Evolutionary conservation across 805 yeast species (phyloP), one percentile per base, ranked within the genome.

Genomic region (Ogataea henricii): DNA sequence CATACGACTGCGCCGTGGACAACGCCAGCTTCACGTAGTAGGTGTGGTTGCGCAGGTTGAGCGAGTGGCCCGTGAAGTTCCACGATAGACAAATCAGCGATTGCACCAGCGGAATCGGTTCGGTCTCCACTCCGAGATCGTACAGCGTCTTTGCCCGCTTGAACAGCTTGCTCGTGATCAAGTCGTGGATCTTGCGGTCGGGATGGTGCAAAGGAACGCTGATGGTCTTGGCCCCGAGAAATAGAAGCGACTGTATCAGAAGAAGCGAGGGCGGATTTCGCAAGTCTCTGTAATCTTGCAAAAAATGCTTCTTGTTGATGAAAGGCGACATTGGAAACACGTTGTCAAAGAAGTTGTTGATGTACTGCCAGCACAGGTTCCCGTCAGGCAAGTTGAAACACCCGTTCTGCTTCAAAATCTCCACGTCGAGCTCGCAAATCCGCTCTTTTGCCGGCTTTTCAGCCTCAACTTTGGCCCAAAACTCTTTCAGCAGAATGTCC

Each of bases 41-140:
- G 37, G 82, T 79, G 26, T 86, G 47, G 27, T 35, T 76, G 14
- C 83, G 82, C 54, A 81, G 87, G 57, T 85, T 87, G 87, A 86
- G 67, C 55, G 84, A 85, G 6, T 87, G 85, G 2, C 87, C 85
- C 52, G 83, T 89, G 79, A 87, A 80, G 82, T 85, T n/a, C 88
- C 89, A 21, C 89, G 75, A 57, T 81, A 85, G 72, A 27, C 85
- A 64, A 22, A 80, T 65, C 29, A 84, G 70, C 0, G 87, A 73
- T 57, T 82, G 87, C 8, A 85, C 73, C 16, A 82, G 66, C 6
- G 78, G 68, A 2, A 81, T 72, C 2, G 85, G 80, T 59, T 84
- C 88, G 38, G 74, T 70, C 62, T 85, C 91, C 57, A 77, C 81
- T 54, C 76, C 79, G 2, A 86, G 74, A 56, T 85, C 89, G 61